Base-by-base conservation (phyloP, 768 basidiomycete genomes). In the Mrakia gelida region DNA sequence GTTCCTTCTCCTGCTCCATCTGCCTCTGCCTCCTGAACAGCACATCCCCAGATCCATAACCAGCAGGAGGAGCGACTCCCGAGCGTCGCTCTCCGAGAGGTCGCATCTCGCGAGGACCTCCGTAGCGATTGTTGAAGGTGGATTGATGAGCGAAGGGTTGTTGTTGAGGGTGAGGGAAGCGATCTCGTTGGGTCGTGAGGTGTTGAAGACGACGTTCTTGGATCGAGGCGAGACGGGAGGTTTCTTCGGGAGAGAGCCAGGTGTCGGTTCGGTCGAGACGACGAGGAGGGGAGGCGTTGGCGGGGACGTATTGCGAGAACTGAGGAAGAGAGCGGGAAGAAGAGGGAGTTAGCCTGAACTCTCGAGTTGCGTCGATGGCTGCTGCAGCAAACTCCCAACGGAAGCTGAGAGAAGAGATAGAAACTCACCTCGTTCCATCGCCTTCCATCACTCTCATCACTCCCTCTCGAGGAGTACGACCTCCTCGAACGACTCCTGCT, bases 171-270 rank as follows among this genome's bases (percentile, higher is more conserved):
- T 70, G 67, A 70, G 67, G 41, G n/a, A 70, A 26, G 3, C 67
- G 67, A 38, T 26, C 34, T 23, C 26, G 34, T n/a, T 70, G 67
- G 26, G 18, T 43, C 10, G 10, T 2, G 67, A 70, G 34, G 26
- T 41, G 67, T 10, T 23, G 67, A 26, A 38, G 67, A 9, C 38
- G 71, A 30, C 41, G 52, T 16, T 72, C 71, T 13, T 56, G 3
- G 15, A 26, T 21, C 8, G 3, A 18, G 6, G 49, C 54, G 34
- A 45, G 49, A 32, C 28, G 30, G 54, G 21, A 54, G 65, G 32
- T 67, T 41, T 70, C 71, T 54, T 73, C 72, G 23, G 77, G 77
- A 5, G 77, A 63, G 7, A 78, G 41, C 77, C 77, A 73, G 26
- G 71, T 73, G 73, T 78, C 77, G 65, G 32, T 43, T 32, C 9